Evolutionary conservation across 768 basidiomycete species (phyloP).

Genomic region (Dacryopinax primogenitus): DNA sequence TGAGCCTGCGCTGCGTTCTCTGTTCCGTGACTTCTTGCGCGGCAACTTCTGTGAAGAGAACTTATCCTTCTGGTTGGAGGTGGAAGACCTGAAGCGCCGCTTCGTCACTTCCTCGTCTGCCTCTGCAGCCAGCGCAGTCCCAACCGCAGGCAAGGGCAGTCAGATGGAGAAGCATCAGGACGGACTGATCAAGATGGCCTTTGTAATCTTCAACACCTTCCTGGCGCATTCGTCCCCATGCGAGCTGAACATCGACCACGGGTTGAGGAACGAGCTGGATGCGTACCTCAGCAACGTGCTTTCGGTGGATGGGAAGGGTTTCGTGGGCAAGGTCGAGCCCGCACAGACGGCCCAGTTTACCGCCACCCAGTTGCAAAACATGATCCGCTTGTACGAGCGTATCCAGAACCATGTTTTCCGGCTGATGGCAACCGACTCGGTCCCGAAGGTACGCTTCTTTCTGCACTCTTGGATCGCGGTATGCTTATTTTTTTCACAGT

Average conservation of each 20-base stretch:
- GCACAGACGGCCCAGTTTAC: constrained; percentile 75
- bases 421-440: constrained; percentile 94
- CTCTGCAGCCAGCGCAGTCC: constrained; percentile 38
- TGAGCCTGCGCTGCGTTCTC: constrained; percentile 69
- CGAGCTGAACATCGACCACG: constrained; percentile 98
- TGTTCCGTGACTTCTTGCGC: constrained; percentile 91
- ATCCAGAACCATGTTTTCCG: constrained; percentile 96
- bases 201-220: constrained; percentile 87
- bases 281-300: constrained; percentile 88
- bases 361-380: constrained; percentile 86
- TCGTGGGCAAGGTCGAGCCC: constrained; percentile 68
- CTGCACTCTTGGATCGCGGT: not conserved
- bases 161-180: constrained; percentile 98
- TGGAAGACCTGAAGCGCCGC: constrained; percentile 90
- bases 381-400: constrained; percentile 86
- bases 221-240: constrained; percentile 89
- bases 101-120: constrained; percentile 93
- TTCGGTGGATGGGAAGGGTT: constrained; percentile 62
- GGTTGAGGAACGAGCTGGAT: constrained; percentile 83
- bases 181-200: constrained; percentile 84
- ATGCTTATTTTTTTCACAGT: constrained; percentile 35
- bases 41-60: constrained; percentile 98
- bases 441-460: constrained; percentile 63
- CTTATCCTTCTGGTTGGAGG: constrained; percentile 92
- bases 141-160: constrained; percentile 22